phyloP scores from a whole-genome alignment of 306 rosid species.

The Lathyrus tuberosus region DNA sequence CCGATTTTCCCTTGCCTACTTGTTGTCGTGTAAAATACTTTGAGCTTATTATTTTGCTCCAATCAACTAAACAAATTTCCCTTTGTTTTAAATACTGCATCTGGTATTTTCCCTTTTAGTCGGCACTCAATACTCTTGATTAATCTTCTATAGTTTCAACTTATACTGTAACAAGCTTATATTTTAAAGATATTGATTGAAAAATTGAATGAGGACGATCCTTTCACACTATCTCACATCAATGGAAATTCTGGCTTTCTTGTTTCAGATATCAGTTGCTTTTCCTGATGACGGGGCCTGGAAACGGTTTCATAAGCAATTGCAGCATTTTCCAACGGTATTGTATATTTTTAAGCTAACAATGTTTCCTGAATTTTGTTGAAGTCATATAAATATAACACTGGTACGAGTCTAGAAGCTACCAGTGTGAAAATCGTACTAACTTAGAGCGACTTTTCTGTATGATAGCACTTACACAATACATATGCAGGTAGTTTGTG shows the following conservation, averaged over 20 bases:
- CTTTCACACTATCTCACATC: conserved; percentile 28
- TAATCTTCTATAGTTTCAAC: conserved; percentile 12
- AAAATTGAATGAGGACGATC: conserved; percentile 16
- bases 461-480: conserved; percentile 32
- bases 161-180: not conserved
- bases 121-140: conserved; percentile 1
- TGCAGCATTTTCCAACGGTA: conserved; percentile 97
- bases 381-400: conserved; percentile 11
- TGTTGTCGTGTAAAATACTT: conserved; percentile 2
- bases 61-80: conserved; percentile 6
- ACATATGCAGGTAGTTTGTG: conserved; percentile 80
- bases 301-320: conserved; percentile 93
- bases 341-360: conserved; percentile 18
- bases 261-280: conserved; percentile 76
- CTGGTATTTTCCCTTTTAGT: conserved; percentile 3
- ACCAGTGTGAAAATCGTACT: conserved; percentile 16
- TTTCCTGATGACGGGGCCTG: conserved; percentile 99
- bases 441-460: conserved; percentile 25
- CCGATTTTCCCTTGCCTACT: conserved; percentile 14
- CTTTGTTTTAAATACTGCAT: conserved; percentile 7
- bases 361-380: conserved; percentile 30
- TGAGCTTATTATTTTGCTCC: conserved; percentile 14
- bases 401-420: conserved; percentile 21
- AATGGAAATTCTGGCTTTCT: conserved; percentile 22
- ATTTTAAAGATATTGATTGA: conserved; percentile 14